phyloP scores from a whole-genome alignment of 2,329 filamentous ascomycete genomes.

The Ophiostoma himal-ulmi region DNA sequence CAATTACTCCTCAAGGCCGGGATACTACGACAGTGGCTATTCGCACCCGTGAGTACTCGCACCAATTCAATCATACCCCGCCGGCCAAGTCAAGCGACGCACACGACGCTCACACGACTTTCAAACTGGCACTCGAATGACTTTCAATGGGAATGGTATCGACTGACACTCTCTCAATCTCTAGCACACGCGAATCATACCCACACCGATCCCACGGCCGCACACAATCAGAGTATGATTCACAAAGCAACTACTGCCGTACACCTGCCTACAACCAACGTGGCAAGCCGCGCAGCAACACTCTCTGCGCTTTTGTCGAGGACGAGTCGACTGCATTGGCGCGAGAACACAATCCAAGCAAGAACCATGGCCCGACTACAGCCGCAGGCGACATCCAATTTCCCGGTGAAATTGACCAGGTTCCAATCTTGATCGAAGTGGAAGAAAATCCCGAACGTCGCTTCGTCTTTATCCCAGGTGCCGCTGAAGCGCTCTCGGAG shows the following conservation, averaged over 20 bases:
- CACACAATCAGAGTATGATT: slow-evolving; percentile 17
- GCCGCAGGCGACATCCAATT: slow-evolving; percentile 40
- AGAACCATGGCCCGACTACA: slow-evolving; percentile 28
- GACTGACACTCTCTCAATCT: background rate
- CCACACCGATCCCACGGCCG: slow-evolving; percentile 11
- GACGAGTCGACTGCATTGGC: slow-evolving; percentile 60
- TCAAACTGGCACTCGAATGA: background rate
- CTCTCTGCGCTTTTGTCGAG: slow-evolving; percentile 62
- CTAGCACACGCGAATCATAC: slow-evolving; percentile 4
- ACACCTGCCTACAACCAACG: background rate
- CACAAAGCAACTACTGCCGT: slow-evolving; percentile 8
- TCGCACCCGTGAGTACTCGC: slow-evolving; percentile 19
- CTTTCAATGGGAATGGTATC: background rate
- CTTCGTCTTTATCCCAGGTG: slow-evolving; percentile 52
- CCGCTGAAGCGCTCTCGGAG: slow-evolving; percentile 12
- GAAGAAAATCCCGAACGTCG: slow-evolving; percentile 58
- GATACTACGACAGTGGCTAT: slow-evolving; percentile 16
- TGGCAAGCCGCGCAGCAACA: slow-evolving; percentile 34
- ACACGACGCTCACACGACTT: background rate
- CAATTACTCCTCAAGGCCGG: slow-evolving; percentile 17
- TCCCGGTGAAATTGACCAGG: slow-evolving; percentile 62
- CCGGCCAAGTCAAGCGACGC: slow-evolving; percentile 5
- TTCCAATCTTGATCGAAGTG: slow-evolving; percentile 60
- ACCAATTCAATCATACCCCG: slow-evolving; percentile 14
- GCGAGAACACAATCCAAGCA: slow-evolving; percentile 49